Evolutionary conservation across 2,329 filamentous ascomycete genomes (phyloP), one percentile per base, ranked within the genome.

Genomic region (Beauveria asiatica): DNA sequence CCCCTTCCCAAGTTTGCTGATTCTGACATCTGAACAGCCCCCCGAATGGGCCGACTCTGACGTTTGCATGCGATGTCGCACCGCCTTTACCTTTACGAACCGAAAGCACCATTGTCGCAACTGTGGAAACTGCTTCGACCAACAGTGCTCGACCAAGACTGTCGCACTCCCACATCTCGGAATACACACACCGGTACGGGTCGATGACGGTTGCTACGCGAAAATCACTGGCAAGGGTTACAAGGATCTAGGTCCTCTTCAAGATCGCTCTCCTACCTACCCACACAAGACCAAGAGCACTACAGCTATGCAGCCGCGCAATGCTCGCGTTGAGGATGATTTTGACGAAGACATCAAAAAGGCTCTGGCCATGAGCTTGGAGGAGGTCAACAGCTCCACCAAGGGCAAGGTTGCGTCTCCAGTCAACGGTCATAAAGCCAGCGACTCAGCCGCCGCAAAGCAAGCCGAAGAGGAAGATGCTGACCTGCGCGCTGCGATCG

Each of bases 11-110:
- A 49, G 30, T 23, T 11, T 37, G 21, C 5, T 39, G 41, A n/a
- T 41, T n/a, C 44, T 59, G 27, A 59, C 59, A 8, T 11, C 45
- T 9, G 11, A 25, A 39, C 25, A 96, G 87, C 94, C 94, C 10
- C 94, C 94, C 0, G 94, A 99, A 75, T 99, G 94, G 94, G 86
- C 87, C 55, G 94, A 99, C 75, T 97, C 93, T 11, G 94, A 99
- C 69, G 93, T 99, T 37, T 99, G 94, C 73, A 97, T 99, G 92
- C 88, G 94, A 70, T 99, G 94, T 73, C 86, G 94, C 66, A 97
- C 93, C 13, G 77, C 91, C 19, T 99, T 99, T 69, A 97, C 91
- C 52, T 97, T 99, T 70, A 99, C 93, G 60, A 99, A 99, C 73
- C 87, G 94, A 69, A 99, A 97, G 72, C 94, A 99, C 71, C 94